These are phyloP conservation scores for Poa pratensis DNA, from an alignment of 176 grass and related monocot genomes.

Conservation along the genomic window DNA sequence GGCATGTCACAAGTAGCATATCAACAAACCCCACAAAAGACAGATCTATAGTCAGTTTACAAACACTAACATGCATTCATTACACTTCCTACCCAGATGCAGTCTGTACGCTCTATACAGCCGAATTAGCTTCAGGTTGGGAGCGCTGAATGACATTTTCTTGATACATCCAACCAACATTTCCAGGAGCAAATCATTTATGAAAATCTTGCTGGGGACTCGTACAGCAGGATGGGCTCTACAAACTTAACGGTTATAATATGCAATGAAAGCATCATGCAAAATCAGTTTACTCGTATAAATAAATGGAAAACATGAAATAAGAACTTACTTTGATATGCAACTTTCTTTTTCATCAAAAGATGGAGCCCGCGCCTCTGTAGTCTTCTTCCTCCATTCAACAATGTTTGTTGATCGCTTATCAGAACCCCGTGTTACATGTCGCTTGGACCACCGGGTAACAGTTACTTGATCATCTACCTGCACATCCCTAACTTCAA, in stretches of 20 bases:
- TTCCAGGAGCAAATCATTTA: background rate
- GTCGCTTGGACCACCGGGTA: constrained; percentile 93
- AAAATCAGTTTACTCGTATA: background rate
- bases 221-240: background rate
- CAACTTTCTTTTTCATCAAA: constrained; percentile 88
- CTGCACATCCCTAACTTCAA: constrained; percentile 94
- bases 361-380: constrained; percentile 56
- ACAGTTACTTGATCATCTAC: constrained; percentile 95
- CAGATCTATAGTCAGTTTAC: constrained; percentile 8
- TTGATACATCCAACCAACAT: background rate
- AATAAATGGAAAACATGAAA: constrained; percentile 17
- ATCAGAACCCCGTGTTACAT: constrained; percentile 71
- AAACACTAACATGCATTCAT: background rate
- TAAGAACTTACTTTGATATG: constrained; percentile 71
- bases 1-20: background rate
- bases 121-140: background rate
- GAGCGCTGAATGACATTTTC: constrained; percentile 1
- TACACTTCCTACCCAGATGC: background rate
- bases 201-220: background rate
- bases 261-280: background rate
- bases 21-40: background rate
- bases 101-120: background rate
- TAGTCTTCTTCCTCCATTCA: constrained; percentile 76
- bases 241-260: constrained; percentile 1
- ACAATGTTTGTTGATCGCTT: constrained; percentile 78